Evolutionary conservation across 1,284 basidiomycete species (phyloP), one percentile per base, ranked within the genome.

Genomic region (Moesziomyces parantarcticus): DNA sequence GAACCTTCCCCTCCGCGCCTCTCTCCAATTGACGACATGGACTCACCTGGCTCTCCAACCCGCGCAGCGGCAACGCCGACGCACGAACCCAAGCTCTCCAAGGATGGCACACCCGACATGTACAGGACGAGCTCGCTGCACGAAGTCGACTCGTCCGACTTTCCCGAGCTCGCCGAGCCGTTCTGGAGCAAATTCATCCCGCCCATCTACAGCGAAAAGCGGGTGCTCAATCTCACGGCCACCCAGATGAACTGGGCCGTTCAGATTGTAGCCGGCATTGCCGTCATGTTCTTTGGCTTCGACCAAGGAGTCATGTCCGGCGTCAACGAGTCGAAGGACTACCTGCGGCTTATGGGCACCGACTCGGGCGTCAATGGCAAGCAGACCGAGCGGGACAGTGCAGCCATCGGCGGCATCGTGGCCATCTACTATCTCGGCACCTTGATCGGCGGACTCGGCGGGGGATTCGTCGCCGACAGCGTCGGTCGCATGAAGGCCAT

Each of bases 231-330:
- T 11, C 41, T 67, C 14, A 36, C 49, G 2, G 57, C 57, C 3
- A 51, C 56, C 16, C 64, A 67, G 53, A 67, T 67, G 58, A 67
- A 60, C n/a, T 67, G 64, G 64, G 53, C 64, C 5, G 64, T 60
- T 3, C 64, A 67, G 42, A 32, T 61, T 10, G 64, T 67, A 5
- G 64, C 64, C 1, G 64, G 58, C 11, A 53, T 67, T 9, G 64
- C 64, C n/a, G 47, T 67, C 11, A 23, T 50, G 8, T 67, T 67
- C 52, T 67, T 67, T 29, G 64, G 64, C 22, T 67, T 57, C 36
- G 57, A 61, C 22, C 63, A 66, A 52, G 63, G 63, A 9, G 63
- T 66, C 5, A 66, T 66, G 63, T 50, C 45, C 14, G 57, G 57
- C 20, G 63, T 60, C 52, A 60, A 66, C 44, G 58, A 66, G 29